Evolutionary conservation across 257 asterid species (phyloP), one percentile per base, ranked within the genome.

Genomic region (Solanum rostratum): DNA sequence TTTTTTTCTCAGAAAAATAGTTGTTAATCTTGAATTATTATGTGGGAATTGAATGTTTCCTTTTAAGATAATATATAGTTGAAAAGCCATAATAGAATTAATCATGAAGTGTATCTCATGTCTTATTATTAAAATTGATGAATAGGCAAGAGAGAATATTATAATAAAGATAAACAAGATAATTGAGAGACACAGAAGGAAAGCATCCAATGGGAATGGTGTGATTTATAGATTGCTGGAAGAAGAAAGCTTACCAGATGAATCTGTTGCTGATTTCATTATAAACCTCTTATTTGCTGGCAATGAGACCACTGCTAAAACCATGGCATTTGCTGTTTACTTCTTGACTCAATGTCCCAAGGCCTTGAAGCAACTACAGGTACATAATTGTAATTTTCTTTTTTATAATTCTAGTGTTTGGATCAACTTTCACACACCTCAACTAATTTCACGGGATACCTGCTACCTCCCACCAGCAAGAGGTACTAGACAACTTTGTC

Each of bases 231-330:
- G 97, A 92, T 81, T 95, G 74, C 85, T 93, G 37, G 96, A 94
- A 81, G 99, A 94, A 89, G 94, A 94, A 85, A 91, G 92, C 93
- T 78, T 95, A 87, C 93, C 97, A n/a, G 97, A 95, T 85, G 93
- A 91, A 29, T 92, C 91, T 41, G 91, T 93, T 55, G 97, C 96
- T 14, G 98, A 95, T 91, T 94, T 95, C 85, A 93, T 94, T 14
- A 94, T 95, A 84, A 95, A 94, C 87, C 97, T 94, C 84, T 92
- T 95, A 74, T 95, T 95, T 63, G 99, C 99, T n/a, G 99, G 98
- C 33, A 95, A 94, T 63, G 99, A 95, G 84, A 95, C 99, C 7
- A 94, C 99, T 0, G 93, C 99, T 79, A 94, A 95, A 88, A 95
- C 98, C 84, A 95, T 94, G 98, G 93, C 94, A 70, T 93, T 94